Conservation (phyloP, 352 stramenopile genomes). For the Pythium aquatile region DNA sequence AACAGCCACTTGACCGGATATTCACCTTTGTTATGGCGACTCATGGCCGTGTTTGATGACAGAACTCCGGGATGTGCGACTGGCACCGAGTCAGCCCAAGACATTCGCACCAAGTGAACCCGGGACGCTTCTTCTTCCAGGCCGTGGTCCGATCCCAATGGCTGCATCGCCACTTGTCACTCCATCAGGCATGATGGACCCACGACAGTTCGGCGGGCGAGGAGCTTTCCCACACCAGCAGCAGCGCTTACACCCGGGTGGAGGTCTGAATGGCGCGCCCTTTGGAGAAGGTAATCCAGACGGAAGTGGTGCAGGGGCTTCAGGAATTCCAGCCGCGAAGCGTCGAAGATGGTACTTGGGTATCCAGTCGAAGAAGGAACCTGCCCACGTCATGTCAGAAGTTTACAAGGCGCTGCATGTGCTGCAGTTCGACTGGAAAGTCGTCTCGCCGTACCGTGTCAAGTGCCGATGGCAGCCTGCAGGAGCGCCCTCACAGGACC, state of each 20-base stretch:
- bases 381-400: slow-evolving; percentile 99
- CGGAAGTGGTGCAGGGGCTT: slow-evolving; percentile 1
- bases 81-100: neutral
- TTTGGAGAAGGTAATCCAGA: neutral
- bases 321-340: slow-evolving; percentile 46
- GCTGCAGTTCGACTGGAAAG: slow-evolving; percentile 97
- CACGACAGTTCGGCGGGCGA: neutral
- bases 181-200: neutral
- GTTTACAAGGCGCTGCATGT: slow-evolving; percentile 98
- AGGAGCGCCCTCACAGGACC: slow-evolving; percentile 8
- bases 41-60: neutral
- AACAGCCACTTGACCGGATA: neutral
- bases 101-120: neutral
- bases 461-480: slow-evolving; percentile 94
- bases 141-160: neutral
- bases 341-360: slow-evolving; percentile 97
- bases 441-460: slow-evolving; percentile 96
- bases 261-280: neutral
- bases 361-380: slow-evolving; percentile 99
- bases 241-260: neutral
- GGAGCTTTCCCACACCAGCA: neutral
- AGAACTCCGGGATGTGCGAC: neutral
- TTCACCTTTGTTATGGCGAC: neutral
- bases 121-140: neutral
- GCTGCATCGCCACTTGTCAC: neutral